A percentile compares a stretch with the other conserved stretches of the same genome.
phyloP scores from a whole-genome alignment of 768 basidiomycete species.

The Pulveroboletus sp. region DNA sequence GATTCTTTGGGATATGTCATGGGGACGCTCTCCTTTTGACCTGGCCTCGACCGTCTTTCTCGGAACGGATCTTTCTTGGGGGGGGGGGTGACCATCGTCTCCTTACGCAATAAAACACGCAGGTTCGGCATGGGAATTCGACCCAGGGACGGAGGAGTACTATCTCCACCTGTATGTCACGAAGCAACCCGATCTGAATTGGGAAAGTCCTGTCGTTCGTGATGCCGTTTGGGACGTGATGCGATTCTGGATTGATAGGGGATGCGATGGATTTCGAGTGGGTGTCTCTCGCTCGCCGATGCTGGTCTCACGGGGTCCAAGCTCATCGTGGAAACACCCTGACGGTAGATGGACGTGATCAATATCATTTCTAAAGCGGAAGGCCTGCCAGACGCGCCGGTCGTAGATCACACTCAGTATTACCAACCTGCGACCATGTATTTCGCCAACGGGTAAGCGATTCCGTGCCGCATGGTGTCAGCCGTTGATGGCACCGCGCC shows the following conservation, averaged over 20 bases:
- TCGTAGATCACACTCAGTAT: conserved; percentile 44
- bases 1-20: no score
- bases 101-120: conserved; percentile 1
- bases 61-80: conserved; percentile 3
- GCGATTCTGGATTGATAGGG: conserved; percentile 70
- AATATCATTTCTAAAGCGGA: conserved; percentile 61
- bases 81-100: not conserved
- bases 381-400: conserved; percentile 62
- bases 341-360: conserved; percentile 61
- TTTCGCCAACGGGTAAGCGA: conserved; percentile 55
- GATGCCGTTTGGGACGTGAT: conserved; percentile 59
- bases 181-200: conserved; percentile 75
- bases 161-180: conserved; percentile 65
- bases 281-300: conserved; percentile 6
- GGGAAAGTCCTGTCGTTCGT: conserved; percentile 62
- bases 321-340: not conserved
- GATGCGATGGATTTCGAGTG: conserved; percentile 73
- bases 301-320: not conserved
- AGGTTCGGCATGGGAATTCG: conserved; percentile 72
- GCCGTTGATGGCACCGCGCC: not conserved
- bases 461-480: conserved; percentile 7
- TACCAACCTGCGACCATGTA: conserved; percentile 51
- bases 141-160: conserved; percentile 60
- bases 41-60: not conserved
- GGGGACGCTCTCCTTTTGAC: no score